These are phyloP conservation scores for Diaporthe vexans DNA, from an alignment of 2,329 filamentous ascomycete genomes.

Conservation along the genomic window DNA sequence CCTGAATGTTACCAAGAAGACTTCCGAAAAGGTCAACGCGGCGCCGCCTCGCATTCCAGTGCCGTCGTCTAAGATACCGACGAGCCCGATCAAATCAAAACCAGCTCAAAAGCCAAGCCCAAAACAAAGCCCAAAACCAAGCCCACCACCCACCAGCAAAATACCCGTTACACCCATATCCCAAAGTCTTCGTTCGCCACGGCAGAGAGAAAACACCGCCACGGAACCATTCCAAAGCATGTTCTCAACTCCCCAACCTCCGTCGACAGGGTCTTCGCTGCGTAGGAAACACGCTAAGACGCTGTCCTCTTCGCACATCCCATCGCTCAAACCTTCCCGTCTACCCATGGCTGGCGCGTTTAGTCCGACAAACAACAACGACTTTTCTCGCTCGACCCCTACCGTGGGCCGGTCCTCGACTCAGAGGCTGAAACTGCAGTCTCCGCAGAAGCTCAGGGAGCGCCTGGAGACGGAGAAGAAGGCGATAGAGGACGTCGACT, in stretches of 20 bases:
- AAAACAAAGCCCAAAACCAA: constrained; percentile 33
- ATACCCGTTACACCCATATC: constrained; percentile 66
- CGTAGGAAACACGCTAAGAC: constrained; percentile 60
- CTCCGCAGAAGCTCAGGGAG: constrained; percentile 83
- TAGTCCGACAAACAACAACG: constrained; percentile 43
- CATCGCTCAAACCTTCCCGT: constrained; percentile 62
- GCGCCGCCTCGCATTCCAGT: constrained; percentile 57
- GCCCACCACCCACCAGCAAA: constrained; percentile 48
- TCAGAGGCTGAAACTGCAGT: constrained; percentile 76
- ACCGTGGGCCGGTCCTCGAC: constrained; percentile 54
- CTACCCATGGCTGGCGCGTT: constrained; percentile 47
- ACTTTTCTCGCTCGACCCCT: constrained; percentile 48
- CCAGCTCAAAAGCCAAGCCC: constrained; percentile 35
- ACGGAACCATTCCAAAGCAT: constrained; percentile 36
- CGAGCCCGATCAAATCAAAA: constrained; percentile 56
- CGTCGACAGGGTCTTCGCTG: constrained; percentile 39
- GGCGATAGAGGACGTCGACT: constrained; percentile 78
- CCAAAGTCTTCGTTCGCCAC: constrained; percentile 57
- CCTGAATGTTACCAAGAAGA: constrained; percentile 66
- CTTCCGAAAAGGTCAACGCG: constrained; percentile 71
- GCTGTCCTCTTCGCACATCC: constrained; percentile 68
- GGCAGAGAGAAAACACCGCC: constrained; percentile 63
- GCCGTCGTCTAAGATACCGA: constrained; percentile 65
- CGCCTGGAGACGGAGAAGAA: constrained; percentile 86
- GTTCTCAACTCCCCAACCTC: constrained; percentile 38